Base-by-base conservation (phyloP, 2,329 filamentous ascomycete genomes). In the Ophiosphaerella korrae region DNA sequence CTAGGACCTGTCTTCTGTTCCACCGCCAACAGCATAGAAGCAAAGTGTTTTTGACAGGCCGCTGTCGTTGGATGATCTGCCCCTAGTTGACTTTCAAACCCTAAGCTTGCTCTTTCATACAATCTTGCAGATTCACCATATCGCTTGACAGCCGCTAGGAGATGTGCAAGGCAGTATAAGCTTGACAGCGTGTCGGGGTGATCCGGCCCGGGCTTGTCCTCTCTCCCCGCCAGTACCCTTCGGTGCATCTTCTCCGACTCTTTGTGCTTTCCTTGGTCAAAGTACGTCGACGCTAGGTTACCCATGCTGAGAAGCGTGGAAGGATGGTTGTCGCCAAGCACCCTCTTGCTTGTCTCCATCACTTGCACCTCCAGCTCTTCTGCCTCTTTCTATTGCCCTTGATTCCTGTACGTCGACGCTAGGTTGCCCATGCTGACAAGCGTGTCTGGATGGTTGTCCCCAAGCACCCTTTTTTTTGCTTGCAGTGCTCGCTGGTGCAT, bases 401-500 rank as follows among this genome's bases (percentile, higher is more conserved):
- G 26, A 7, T 29, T 24, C 14, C 8, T n/a, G 4, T 26, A 24
- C 11, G 29, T 12, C 7, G 11, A 23, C 24, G 11, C 38, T 8
- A 41, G 23, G 18, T 16, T 41, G 38, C 2, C 9, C 7, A 24
- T 4, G n/a, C 38, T 31, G 5, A 16, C 2, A 1, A 41, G 23
- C 14, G 38, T 41, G n/a, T 3, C 2, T 8, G 24, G 21, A 29
- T 41, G 38, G 29, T 41, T 21, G 8, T 29, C 4, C 8, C 38
- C 38, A 8, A 41, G 23, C 18, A n/a, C 21, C 48, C 48, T 7
- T 13, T 23, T 14, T 4, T 18, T 23, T 44, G 56, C 18, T 46
- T 52, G n/a, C 52, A 52, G 44, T 31, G 37, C 36, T 26, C 48
- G 40, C 16, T 43, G 16, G 56, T 21, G 41, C 54, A 59, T 44